Percentiles rank a stretch among this genome's conserved stretches.
These are phyloP conservation scores for Epichloe uncinata DNA, from an alignment of 2,329 filamentous ascomycete genomes.

Conservation along the genomic window DNA sequence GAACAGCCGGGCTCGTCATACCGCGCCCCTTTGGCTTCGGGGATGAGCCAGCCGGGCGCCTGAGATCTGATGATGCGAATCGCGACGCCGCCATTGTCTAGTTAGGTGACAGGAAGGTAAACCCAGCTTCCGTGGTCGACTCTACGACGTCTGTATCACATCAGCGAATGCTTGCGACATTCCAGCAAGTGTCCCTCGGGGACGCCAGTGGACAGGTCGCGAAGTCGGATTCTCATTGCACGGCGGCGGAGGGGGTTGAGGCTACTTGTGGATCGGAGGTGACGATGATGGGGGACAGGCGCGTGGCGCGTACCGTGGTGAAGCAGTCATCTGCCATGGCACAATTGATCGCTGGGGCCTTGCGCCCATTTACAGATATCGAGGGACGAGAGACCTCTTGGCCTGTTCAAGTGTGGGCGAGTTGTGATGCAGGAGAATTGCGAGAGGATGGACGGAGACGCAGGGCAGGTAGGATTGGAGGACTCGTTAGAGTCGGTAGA, in stretches of 20 bases:
- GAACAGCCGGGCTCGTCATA: too few relatives aligned
- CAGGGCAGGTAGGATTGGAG: background rate
- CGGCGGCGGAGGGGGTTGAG: background rate
- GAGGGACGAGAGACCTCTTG: background rate
- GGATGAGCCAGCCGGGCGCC: too few relatives aligned
- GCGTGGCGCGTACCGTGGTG: conserved; percentile 26
- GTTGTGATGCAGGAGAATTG: background rate
- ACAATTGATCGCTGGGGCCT: conserved; percentile 28
- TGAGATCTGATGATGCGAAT: too few relatives aligned
- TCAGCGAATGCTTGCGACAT: too few relatives aligned
- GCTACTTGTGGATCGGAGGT: background rate
- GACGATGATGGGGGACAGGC: background rate
- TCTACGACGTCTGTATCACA: too few relatives aligned
- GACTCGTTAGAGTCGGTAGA: conserved; percentile 3
- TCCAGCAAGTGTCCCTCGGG: background rate
- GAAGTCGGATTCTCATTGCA: background rate
- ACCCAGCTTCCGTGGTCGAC: too few relatives aligned
- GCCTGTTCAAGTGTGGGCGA: background rate
- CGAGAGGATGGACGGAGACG: background rate
- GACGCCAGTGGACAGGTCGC: background rate
- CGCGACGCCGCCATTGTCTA: too few relatives aligned
- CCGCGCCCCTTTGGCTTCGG: too few relatives aligned
- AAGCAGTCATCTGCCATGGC: conserved; percentile 34
- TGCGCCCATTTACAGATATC: conserved; percentile 28
- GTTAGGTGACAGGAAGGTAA: too few relatives aligned